These are phyloP conservation scores for Petrea volubilis DNA, from an alignment of 257 asterid species.

Conservation along the genomic window DNA sequence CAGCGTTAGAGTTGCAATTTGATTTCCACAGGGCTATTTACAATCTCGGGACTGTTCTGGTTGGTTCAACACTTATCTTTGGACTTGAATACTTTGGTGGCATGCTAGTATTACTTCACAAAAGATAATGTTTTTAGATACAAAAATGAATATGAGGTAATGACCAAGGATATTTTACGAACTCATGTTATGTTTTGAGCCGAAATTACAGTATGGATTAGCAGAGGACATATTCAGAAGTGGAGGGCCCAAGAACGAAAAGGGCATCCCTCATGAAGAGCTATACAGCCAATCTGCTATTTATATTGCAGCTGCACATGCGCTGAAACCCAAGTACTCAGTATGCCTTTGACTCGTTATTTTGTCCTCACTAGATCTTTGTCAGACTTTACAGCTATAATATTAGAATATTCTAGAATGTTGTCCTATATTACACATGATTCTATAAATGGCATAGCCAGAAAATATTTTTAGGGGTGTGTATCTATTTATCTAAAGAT, in stretches of 20 bases:
- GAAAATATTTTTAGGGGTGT: no score
- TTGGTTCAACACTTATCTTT: slow-evolving; percentile 43
- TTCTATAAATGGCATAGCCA: no score
- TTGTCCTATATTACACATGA: slow-evolving; percentile 10
- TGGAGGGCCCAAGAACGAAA: slow-evolving; percentile 64
- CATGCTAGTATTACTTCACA: slow-evolving; percentile 2
- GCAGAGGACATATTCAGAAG: slow-evolving; percentile 97
- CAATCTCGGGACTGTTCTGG: slow-evolving; percentile 99
- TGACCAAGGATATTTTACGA: not conserved
- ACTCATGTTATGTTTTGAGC: slow-evolving; percentile 35
- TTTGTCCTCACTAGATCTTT: no score
- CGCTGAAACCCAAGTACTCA: slow-evolving; percentile 92
- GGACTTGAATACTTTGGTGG: slow-evolving; percentile 12
- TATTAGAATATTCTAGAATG: slow-evolving; percentile 2
- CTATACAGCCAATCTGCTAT: slow-evolving; percentile 94
- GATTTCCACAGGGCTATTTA: slow-evolving; percentile 99
- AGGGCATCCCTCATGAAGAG: slow-evolving; percentile 86
- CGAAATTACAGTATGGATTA: slow-evolving; percentile 80
- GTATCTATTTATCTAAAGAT: no score
- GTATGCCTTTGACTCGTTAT: no score
- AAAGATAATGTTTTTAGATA: not conserved
- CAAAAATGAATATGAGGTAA: not conserved
- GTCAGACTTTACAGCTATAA: not conserved
- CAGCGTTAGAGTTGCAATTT: slow-evolving; percentile 93
- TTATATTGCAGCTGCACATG: slow-evolving; percentile 97